Evolutionary conservation across 768 basidiomycete genomes (phyloP), one percentile per base, ranked within the genome.

Genomic region (Strobilomyces confusus): DNA sequence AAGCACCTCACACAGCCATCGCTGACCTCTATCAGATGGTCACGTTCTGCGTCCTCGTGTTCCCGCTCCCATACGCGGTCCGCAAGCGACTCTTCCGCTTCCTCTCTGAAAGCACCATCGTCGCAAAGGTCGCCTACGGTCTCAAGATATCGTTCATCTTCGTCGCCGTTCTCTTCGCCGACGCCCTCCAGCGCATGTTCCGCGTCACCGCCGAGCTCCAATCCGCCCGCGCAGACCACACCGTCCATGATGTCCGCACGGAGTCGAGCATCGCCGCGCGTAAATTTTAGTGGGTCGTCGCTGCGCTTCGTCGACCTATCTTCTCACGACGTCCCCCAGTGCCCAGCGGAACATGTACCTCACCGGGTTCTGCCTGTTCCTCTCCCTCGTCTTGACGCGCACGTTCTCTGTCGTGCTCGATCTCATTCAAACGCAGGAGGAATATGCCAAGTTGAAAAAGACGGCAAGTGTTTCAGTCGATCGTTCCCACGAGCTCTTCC

Each of bases 91-190:
- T 95, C 44, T 92, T 95, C 61, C 73, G 69, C 20, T 91, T 87
- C 73, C 76, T 89, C 47, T 81, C 84, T 0, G 81, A 83, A 56
- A 90, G 80, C 46, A 73, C 77, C 51, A 67, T 86, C 53, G 74
- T 94, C 49, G 92, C 89, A 19, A 95, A 94, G 63, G 59, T 95
- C 53, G 90, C 92, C 8, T 97, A 97, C 67, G 93, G 77, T 20
- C 78, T 97, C 64, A 95, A 95, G 70, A 95, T 97, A 55, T 86
- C 91, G 9, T 97, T 95, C 77, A 94, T 97, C 57, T 94, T 95
- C 63, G 83, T 97, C 2, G 89, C 75, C 1, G 80, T 98, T 4
- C 78, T 98, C 42, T 98, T 97, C 66, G 77, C 84, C 14, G 95
- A 98, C 61, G 93, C 95, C 26, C 75, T 97, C 32, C 94, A 97